Conservation (phyloP, 306 rosid species). For the Prunus fruticosa region DNA sequence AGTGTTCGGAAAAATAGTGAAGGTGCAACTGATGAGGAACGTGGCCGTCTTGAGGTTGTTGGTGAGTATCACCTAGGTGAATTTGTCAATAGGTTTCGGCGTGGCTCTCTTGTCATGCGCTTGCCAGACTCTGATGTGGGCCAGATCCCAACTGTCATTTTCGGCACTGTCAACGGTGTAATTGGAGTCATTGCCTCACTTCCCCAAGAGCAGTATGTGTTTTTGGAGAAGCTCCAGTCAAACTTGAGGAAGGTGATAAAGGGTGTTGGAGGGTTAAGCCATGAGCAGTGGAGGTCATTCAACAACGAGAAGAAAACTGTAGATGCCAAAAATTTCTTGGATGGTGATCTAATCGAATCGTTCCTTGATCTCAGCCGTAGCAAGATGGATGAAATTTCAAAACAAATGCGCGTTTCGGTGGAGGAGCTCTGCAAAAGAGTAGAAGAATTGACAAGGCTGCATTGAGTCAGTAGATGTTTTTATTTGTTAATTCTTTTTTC, state of each 20-base stretch:
- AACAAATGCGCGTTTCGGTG: constrained; percentile 66
- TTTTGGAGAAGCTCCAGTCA: constrained; percentile 90
- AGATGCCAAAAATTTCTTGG: constrained; percentile 83
- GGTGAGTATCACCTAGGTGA: constrained; percentile 96
- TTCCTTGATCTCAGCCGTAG: constrained; percentile 83
- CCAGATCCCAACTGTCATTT: constrained; percentile 90
- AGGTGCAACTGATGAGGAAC: constrained; percentile 92
- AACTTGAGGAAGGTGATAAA: constrained; percentile 86
- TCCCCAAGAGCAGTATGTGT: constrained; percentile 78
- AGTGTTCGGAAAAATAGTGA: constrained; percentile 69
- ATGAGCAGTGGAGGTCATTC: constrained; percentile 98
- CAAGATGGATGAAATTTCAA: constrained; percentile 90
- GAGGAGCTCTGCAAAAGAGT: constrained; percentile 97
- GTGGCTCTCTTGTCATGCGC: constrained; percentile 92
- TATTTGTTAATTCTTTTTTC: constrained; percentile 10
- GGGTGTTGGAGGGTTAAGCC: constrained; percentile 96
- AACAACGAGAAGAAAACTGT: constrained; percentile 84
- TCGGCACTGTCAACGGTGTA: constrained; percentile 92
- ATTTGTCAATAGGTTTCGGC: constrained; percentile 75
- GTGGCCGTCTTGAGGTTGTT: constrained; percentile 86
- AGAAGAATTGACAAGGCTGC: constrained; percentile 92
- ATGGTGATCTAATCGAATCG: constrained; percentile 95
- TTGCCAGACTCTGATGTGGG: constrained; percentile 93
- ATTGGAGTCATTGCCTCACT: constrained; percentile 97
- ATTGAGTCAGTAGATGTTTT: constrained; percentile 34